Conservation (phyloP, 1,284 basidiomycete genomes). For the Fistulinella cinereoalba region DNA sequence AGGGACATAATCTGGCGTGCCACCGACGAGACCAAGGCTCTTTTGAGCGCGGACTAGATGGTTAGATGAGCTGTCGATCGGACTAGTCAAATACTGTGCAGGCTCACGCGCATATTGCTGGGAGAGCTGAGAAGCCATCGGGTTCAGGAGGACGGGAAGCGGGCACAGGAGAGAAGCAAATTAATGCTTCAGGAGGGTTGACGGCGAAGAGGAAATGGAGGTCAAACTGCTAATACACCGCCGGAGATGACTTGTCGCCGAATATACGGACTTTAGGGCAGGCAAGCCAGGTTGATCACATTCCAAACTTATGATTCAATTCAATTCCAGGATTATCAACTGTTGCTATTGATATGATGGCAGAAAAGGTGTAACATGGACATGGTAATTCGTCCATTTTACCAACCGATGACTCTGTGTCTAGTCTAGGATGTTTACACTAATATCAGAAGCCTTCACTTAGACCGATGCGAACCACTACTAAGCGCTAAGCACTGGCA, state of each 20-base stretch:
- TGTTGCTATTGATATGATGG: too few relatives aligned
- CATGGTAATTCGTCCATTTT: too few relatives aligned
- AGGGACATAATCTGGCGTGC: constrained; percentile 73
- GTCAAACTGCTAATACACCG: constrained; percentile 2
- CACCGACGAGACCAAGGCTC: constrained; percentile 81
- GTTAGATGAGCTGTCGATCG: constrained; percentile 7
- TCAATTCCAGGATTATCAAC: too few relatives aligned
- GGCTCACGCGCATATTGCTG: constrained; percentile 79
- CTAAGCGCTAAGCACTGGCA: too few relatives aligned
- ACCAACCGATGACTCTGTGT: too few relatives aligned
- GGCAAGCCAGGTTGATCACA: neutral
- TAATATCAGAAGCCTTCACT: too few relatives aligned
- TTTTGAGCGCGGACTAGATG: constrained; percentile 87
- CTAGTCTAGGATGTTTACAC: too few relatives aligned
- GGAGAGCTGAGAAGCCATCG: constrained; percentile 64
- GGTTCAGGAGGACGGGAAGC: constrained; percentile 33
- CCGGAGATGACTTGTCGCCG: neutral
- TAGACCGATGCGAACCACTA: too few relatives aligned
- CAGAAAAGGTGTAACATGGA: too few relatives aligned
- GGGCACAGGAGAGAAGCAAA: constrained; percentile 60
- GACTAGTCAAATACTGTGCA: constrained; percentile 8
- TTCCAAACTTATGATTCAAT: too few relatives aligned
- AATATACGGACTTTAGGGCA: constrained; percentile 9
- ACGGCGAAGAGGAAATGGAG: constrained; percentile 13
- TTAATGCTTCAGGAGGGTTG: constrained; percentile 63